Percentiles rank a stretch among this genome's conserved stretches.
Conservation (phyloP, 192 early-diverging fungal genomes). For the Endogone sp. region DNA sequence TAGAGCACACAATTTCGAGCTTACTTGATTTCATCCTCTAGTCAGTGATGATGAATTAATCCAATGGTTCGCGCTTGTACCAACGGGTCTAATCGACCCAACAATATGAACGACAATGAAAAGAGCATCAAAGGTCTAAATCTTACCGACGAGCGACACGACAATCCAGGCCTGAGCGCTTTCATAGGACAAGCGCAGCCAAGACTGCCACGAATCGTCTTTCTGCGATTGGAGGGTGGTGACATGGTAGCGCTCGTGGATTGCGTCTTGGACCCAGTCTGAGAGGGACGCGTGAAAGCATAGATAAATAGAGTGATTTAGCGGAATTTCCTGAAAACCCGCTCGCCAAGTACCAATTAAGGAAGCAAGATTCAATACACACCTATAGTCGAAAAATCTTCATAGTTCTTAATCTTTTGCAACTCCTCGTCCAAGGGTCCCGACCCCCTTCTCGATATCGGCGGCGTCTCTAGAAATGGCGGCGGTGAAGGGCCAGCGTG, state of each 20-base stretch:
- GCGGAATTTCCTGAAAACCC: background rate
- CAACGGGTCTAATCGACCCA: too few relatives aligned
- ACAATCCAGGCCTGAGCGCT: slow-evolving; percentile 84
- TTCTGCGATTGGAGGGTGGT: slow-evolving; percentile 31
- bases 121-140: too few relatives aligned
- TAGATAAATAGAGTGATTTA: background rate
- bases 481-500: background rate
- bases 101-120: too few relatives aligned
- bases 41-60: too few relatives aligned
- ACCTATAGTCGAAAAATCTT: slow-evolving; percentile 70
- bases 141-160: slow-evolving; percentile 71
- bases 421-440: slow-evolving; percentile 40
- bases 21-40: background rate
- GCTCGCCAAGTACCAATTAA: background rate
- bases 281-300: too few relatives aligned
- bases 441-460: background rate
- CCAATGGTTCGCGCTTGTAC: background rate
- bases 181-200: slow-evolving; percentile 56
- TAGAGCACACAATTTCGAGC: background rate
- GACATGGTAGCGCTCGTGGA: slow-evolving; percentile 53
- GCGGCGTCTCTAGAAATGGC: background rate
- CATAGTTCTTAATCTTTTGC: slow-evolving; percentile 52
- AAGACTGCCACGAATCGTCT: slow-evolving; percentile 45
- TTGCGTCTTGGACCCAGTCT: slow-evolving; percentile 69
- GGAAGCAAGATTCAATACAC: slow-evolving; percentile 5